Conservation (phyloP, 768 basidiomycete genomes). For the Mycena belliarum region DNA sequence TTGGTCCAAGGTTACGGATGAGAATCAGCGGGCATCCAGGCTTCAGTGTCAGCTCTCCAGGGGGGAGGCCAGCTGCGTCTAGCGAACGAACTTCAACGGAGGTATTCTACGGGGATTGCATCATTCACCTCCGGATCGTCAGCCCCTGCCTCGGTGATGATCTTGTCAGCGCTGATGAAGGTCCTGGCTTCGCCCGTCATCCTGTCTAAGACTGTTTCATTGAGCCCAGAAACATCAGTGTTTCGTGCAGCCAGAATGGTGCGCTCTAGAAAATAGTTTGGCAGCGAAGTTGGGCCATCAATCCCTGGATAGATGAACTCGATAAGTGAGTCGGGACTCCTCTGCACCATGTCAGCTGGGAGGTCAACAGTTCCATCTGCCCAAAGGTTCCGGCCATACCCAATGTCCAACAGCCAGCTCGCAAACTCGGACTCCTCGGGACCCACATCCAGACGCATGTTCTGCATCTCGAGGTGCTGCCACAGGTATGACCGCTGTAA, state of each 20-base stretch:
- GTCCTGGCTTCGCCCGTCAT: background rate
- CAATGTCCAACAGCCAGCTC: background rate
- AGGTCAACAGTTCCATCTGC: too few species aligned
- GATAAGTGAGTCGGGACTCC: background rate
- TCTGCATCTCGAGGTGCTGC: background rate
- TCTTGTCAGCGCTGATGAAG: too few species aligned
- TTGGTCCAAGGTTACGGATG: background rate
- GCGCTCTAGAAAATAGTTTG: background rate
- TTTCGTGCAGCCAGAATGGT: background rate
- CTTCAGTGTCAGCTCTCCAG: background rate
- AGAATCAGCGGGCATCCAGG: background rate
- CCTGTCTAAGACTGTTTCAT: background rate
- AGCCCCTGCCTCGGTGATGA: background rate
- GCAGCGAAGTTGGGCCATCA: background rate
- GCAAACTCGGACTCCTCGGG: slow-evolving; percentile 2
- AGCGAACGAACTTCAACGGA: too few species aligned
- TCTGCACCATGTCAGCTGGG: too few species aligned
- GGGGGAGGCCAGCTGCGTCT: background rate
- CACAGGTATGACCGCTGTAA: background rate
- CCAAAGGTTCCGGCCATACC: too few species aligned
- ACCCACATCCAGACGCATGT: slow-evolving; percentile 1
- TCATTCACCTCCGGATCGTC: background rate
- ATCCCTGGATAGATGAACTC: background rate
- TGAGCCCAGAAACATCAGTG: background rate
- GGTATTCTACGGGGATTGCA: background rate